Conservation (phyloP, 768 basidiomycete species). For the Rossbeevera mucosa region DNA sequence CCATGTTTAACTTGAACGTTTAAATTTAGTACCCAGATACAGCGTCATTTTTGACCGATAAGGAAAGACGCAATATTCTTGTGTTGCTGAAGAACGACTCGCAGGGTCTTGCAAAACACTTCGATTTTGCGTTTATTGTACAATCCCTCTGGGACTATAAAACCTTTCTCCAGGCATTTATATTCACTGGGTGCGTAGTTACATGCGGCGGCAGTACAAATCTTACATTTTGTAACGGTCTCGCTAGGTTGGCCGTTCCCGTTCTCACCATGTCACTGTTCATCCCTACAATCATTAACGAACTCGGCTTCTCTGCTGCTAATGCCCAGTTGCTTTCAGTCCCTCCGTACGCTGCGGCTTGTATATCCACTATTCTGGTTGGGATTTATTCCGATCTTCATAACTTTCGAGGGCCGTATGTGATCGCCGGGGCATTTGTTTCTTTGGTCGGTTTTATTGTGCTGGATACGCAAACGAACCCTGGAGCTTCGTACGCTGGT, state of each 20-base stretch:
- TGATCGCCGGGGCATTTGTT: conserved; percentile 39
- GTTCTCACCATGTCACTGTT: conserved; percentile 46
- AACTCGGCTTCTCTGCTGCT: conserved; percentile 49
- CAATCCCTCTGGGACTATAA: conserved; percentile 48
- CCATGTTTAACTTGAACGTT: background rate
- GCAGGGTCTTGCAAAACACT: conserved; percentile 43
- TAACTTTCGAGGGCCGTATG: conserved; percentile 45
- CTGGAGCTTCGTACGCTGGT: conserved; percentile 39
- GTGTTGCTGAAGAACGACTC: conserved; percentile 39
- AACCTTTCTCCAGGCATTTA: conserved; percentile 31
- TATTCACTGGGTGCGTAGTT: conserved; percentile 38
- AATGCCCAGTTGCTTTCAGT: conserved; percentile 47
- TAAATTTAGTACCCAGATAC: conserved; percentile 54
- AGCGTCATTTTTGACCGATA: conserved; percentile 47
- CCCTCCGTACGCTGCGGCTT: conserved; percentile 47
- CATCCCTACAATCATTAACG: conserved; percentile 45
- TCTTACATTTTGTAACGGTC: conserved; percentile 3
- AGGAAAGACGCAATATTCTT: conserved; percentile 38
- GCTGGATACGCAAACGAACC: conserved; percentile 33
- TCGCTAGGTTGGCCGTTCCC: conserved; percentile 37
- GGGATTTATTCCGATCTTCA: conserved; percentile 41
- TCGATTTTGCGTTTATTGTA: conserved; percentile 41
- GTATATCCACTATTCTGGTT: conserved; percentile 38
- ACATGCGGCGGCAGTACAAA: background rate
- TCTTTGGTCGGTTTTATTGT: conserved; percentile 51